Evolutionary conservation across 148 eudicot species (phyloP).

Genomic region (Spergularia bocconei): DNA sequence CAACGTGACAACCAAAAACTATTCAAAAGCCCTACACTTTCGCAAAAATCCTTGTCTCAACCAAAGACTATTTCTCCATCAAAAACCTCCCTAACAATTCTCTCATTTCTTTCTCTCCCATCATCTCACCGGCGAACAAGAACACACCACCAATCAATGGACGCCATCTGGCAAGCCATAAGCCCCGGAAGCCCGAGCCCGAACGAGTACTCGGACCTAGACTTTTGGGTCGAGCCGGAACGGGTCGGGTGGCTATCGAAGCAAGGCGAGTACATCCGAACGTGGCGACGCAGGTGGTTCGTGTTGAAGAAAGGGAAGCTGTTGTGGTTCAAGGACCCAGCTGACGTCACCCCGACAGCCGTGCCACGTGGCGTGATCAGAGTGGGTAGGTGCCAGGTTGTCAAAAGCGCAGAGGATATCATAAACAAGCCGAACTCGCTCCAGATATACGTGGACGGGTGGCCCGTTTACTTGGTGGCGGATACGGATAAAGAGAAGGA

Average conservation of each 20-base stretch:
- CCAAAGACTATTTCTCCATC: conserved; percentile 7
- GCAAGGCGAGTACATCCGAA: conserved; percentile 86
- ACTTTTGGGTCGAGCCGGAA: conserved; percentile 70
- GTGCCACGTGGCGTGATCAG: conserved; percentile 74
- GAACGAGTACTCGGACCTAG: conserved; percentile 32
- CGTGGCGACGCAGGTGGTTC: conserved; percentile 95
- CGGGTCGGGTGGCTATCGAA: conserved; percentile 77
- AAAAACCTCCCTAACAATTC: background rate
- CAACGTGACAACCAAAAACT: background rate
- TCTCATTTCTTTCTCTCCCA: background rate
- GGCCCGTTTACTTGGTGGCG: conserved; percentile 71
- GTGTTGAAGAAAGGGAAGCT: conserved; percentile 81
- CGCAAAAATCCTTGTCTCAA: conserved; percentile 1
- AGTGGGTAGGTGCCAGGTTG: conserved; percentile 57
- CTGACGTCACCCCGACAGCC: conserved; percentile 48
- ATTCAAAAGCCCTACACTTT: background rate
- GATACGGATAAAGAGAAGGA: conserved; percentile 87
- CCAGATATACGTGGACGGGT: conserved; percentile 53
- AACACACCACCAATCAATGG: conserved; percentile 31
- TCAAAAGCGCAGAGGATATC: conserved; percentile 78
- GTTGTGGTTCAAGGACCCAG: conserved; percentile 79
- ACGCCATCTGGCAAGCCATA: conserved; percentile 55
- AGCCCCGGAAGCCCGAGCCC: conserved; percentile 19
- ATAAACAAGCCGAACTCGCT: conserved; percentile 56
- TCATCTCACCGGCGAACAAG: background rate